Evolutionary conservation across 202 grass and related monocot genomes (phyloP).

Genomic region (Schoenoplectus tabernaemontani): DNA sequence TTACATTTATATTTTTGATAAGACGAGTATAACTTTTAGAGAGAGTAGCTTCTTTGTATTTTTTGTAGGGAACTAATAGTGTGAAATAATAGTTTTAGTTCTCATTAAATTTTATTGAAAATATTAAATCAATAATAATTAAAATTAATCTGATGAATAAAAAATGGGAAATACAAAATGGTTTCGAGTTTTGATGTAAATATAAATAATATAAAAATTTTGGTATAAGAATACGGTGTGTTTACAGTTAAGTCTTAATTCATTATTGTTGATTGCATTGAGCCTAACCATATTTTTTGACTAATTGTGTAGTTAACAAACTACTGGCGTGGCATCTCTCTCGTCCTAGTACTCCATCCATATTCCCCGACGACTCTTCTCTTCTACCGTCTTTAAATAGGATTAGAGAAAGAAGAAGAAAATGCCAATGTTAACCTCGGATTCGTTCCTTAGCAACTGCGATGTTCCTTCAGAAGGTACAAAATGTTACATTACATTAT

Average conservation of each 20-base stretch:
- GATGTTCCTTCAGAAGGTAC: conserved; percentile 19
- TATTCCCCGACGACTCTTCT: neutral
- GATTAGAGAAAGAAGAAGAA: neutral
- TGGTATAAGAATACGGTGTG: no score
- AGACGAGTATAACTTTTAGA: no score
- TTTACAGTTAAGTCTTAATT: neutral
- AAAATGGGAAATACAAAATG: neutral
- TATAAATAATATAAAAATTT: neutral
- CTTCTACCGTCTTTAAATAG: neutral
- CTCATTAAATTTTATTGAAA: neutral
- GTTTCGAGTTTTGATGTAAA: neutral
- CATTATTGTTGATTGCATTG: neutral
- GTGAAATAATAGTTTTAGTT: neutral
- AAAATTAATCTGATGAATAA: neutral
- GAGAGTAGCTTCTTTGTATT: no score
- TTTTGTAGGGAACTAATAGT: neutral
- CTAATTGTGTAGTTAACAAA: neutral
- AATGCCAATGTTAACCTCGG: neutral
- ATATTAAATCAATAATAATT: neutral
- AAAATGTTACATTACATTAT: neutral
- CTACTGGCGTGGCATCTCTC: neutral
- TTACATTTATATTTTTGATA: no score
- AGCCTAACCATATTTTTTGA: neutral
- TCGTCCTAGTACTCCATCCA: neutral
- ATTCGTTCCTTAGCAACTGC: neutral